Conservation (phyloP, 2,329 filamentous ascomycete species). For the Cladosporium phlei region DNA sequence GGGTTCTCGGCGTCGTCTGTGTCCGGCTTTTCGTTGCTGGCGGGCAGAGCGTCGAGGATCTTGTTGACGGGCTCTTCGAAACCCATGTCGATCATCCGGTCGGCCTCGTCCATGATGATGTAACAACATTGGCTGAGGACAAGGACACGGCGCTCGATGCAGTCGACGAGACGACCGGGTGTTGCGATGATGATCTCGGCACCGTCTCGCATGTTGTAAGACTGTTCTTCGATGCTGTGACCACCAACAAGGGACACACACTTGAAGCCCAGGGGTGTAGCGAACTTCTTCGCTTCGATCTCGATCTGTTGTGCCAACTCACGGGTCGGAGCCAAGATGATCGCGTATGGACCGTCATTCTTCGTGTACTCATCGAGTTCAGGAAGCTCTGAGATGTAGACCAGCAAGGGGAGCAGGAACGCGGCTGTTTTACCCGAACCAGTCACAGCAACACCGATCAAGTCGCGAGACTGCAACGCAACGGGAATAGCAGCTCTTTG, state of each 20-base stretch:
- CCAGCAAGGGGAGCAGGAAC: slow-evolving; percentile 84
- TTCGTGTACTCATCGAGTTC: slow-evolving; percentile 79
- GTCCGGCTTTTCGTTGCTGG: slow-evolving; percentile 92
- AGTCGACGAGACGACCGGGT: slow-evolving; percentile 92
- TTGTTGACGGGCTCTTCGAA: slow-evolving; percentile 98
- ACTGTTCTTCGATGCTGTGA: slow-evolving; percentile 89
- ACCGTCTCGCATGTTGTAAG: slow-evolving; percentile 81
- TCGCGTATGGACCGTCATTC: slow-evolving; percentile 94
- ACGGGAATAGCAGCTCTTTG: slow-evolving; percentile 95
- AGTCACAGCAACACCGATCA: slow-evolving; percentile 97
- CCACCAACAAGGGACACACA: slow-evolving; percentile 98
- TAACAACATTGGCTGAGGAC: slow-evolving; percentile 97
- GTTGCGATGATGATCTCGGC: slow-evolving; percentile 99
- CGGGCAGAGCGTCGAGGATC: slow-evolving; percentile 89
- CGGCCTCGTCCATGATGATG: slow-evolving; percentile 98
- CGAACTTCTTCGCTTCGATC: slow-evolving; percentile 87
- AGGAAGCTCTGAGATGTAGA: slow-evolving; percentile 89
- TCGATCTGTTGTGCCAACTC: slow-evolving; percentile 98
- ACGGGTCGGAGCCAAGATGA: slow-evolving; percentile 92
- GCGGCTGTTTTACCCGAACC: slow-evolving; percentile 98
- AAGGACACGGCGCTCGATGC: slow-evolving; percentile 85
- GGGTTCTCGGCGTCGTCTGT: slow-evolving; percentile 85
- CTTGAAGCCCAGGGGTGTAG: slow-evolving; percentile 81
- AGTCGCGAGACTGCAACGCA: slow-evolving; percentile 81
- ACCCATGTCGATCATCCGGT: slow-evolving; percentile 97